A percentile compares a stretch with the other conserved stretches of the same genome.
These are phyloP conservation scores for Chrysoporthe cubensis DNA, from an alignment of 2,329 filamentous ascomycete genomes.

Conservation along the genomic window DNA sequence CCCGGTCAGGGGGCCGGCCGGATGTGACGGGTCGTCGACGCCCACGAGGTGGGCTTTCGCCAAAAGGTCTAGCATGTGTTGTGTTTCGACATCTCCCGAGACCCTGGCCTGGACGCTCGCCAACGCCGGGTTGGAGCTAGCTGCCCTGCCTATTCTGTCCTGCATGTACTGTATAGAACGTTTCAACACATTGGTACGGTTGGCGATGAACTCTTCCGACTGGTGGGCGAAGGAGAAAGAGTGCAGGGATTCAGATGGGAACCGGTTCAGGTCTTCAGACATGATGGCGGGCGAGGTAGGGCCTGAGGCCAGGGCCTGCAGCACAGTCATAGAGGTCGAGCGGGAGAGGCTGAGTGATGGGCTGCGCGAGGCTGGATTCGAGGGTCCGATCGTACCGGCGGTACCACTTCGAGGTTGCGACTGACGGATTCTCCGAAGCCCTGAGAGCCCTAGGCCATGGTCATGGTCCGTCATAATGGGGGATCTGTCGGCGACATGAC, in stretches of 20 bases:
- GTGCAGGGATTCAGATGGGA: slow-evolving; percentile 93
- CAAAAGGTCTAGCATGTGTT: slow-evolving; percentile 88
- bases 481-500: slow-evolving; percentile 58
- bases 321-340: slow-evolving; percentile 72
- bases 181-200: slow-evolving; percentile 89
- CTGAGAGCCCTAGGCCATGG: slow-evolving; percentile 82
- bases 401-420: slow-evolving; percentile 71
- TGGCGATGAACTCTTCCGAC: slow-evolving; percentile 89
- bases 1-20: slow-evolving; percentile 73
- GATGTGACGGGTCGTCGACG: slow-evolving; percentile 54
- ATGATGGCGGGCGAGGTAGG: slow-evolving; percentile 72
- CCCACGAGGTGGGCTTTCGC: slow-evolving; percentile 80
- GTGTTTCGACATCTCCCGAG: slow-evolving; percentile 81
- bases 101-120: slow-evolving; percentile 82
- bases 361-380: slow-evolving; percentile 65
- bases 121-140: slow-evolving; percentile 71
- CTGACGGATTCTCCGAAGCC: slow-evolving; percentile 91
- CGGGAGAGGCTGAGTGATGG: slow-evolving; percentile 61
- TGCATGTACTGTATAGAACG: slow-evolving; percentile 96
- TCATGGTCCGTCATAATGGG: slow-evolving; percentile 85
- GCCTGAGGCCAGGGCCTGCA: slow-evolving; percentile 62
- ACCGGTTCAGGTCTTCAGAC: slow-evolving; percentile 86
- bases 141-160: slow-evolving; percentile 82
- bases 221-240: slow-evolving; percentile 98
- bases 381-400: slow-evolving; percentile 63